Base-by-base conservation (phyloP, 208 protist species). In the Crithidia mellificae region DNA sequence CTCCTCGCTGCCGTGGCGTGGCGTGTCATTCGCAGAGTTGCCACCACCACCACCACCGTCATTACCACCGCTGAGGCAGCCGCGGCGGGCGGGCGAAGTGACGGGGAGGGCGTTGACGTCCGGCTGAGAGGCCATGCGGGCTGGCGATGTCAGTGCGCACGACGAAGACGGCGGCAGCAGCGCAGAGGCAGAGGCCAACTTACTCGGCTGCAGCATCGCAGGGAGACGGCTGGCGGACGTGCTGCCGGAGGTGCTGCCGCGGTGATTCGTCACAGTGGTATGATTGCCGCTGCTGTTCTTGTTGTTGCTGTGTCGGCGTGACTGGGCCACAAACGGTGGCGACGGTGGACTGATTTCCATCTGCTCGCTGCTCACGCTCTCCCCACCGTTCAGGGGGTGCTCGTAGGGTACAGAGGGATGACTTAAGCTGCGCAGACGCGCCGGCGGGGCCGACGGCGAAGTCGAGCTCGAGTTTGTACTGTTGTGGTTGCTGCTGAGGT, bases 21-120 rank as follows among this genome's bases (percentile, higher is more conserved):
- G n/a, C n/a, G n/a, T n/a, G n/a, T n/a, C n/a, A n/a, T n/a, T n/a
- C n/a, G n/a, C n/a, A n/a, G n/a, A n/a, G n/a, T n/a, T n/a, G n/a
- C n/a, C n/a, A n/a, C n/a, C n/a, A n/a, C n/a, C n/a, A n/a, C n/a
- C n/a, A n/a, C n/a, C n/a, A n/a, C n/a, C n/a, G n/a, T n/a, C n/a
- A n/a, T n/a, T n/a, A 24, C 51, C 64, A 63, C 25, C 59, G 27
- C 38, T 54, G 8, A 80, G 39, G 34, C 30, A 61, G 41, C 46
- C 14, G 32, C 69, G 62, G 25, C 69, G 69, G 14, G 69, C 69
- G 11, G 69, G 69, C 1, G 69, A 74, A 34, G 41, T 68, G 43
- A 68, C 46, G 6, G 52, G 15, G 19, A 63, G 53, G 22, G 43
- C 38, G 34, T 44, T 52, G 5, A 63, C 44, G 29, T 68, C 69